These are phyloP conservation scores for Xylaria arbuscula DNA, from an alignment of 2,329 filamentous ascomycete species.

Conservation along the genomic window DNA sequence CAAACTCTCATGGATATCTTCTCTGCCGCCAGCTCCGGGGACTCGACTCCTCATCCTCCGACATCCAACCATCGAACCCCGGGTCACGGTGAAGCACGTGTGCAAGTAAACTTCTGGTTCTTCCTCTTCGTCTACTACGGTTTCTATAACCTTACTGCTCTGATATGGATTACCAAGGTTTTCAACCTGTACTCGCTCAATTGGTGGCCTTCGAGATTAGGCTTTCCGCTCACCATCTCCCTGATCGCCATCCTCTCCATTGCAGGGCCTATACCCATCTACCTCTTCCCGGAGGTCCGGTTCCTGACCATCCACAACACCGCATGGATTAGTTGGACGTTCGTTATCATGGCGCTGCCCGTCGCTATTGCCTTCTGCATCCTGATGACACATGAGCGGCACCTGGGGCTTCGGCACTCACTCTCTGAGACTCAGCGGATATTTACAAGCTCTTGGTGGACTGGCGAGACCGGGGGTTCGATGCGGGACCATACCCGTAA, in stretches of 20 bases:
- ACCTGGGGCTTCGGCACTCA: constrained; percentile 69
- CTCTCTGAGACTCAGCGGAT: constrained; percentile 75
- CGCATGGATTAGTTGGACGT: constrained; percentile 76
- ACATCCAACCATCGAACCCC: constrained; percentile 58
- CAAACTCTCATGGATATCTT: constrained; percentile 33
- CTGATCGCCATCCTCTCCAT: constrained; percentile 71
- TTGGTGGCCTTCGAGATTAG: constrained; percentile 74
- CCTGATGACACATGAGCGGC: constrained; percentile 71
- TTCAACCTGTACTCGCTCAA: constrained; percentile 78
- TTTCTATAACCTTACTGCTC: constrained; percentile 73
- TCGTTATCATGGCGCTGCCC: constrained; percentile 75
- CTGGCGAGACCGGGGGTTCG: constrained; percentile 65
- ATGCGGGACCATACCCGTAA: constrained; percentile 53
- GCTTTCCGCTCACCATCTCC: constrained; percentile 72
- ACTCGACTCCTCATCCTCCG: constrained; percentile 29
- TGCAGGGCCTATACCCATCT: constrained; percentile 68
- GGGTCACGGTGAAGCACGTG: constrained; percentile 71
- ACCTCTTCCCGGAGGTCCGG: constrained; percentile 63
- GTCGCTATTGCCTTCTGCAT: constrained; percentile 74
- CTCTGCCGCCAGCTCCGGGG: constrained; percentile 4
- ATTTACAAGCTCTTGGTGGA: constrained; percentile 75
- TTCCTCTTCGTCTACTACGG: constrained; percentile 77
- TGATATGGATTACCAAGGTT: constrained; percentile 78
- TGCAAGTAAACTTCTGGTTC: constrained; percentile 77
- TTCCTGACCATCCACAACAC: constrained; percentile 72